Evolutionary conservation across 257 asterid species (phyloP).

Genomic region (Nicotiana attenuata): DNA sequence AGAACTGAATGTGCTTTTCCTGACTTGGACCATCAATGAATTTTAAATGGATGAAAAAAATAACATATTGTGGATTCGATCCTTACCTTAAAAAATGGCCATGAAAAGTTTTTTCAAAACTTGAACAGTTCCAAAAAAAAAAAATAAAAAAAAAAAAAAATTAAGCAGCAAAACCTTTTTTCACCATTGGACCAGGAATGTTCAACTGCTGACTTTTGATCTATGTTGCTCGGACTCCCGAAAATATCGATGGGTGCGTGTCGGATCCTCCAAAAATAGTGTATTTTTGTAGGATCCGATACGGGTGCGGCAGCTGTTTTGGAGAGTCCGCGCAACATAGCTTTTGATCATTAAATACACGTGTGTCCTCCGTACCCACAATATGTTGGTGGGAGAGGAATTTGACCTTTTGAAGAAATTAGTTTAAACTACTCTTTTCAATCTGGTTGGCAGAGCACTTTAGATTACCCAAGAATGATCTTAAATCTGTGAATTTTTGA

Average conservation of each 20-base stretch:
- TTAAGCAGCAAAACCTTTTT: background rate
- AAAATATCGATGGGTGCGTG: no score
- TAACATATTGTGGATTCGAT: background rate
- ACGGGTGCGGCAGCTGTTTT: no score
- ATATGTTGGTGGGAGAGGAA: background rate
- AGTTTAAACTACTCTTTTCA: background rate
- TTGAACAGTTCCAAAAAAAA: background rate
- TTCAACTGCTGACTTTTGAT: constrained; percentile 5
- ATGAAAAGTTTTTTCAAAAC: background rate
- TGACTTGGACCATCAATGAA: background rate
- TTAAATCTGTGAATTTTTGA: background rate
- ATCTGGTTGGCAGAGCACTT: background rate
- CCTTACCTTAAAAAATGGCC: background rate
- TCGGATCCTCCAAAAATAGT: no score
- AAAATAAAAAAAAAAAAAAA: background rate
- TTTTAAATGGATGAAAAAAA: background rate
- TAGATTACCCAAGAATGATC: background rate
- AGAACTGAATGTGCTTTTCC: background rate
- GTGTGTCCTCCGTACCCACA: background rate
- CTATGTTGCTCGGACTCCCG: no score
- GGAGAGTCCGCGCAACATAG: no score
- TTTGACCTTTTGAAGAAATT: background rate
- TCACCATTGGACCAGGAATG: background rate
- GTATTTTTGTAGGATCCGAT: no score
- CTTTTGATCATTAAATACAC: background rate